Conservation (phyloP, 192 early-diverging fungal genomes). For the Backusella westeae region DNA sequence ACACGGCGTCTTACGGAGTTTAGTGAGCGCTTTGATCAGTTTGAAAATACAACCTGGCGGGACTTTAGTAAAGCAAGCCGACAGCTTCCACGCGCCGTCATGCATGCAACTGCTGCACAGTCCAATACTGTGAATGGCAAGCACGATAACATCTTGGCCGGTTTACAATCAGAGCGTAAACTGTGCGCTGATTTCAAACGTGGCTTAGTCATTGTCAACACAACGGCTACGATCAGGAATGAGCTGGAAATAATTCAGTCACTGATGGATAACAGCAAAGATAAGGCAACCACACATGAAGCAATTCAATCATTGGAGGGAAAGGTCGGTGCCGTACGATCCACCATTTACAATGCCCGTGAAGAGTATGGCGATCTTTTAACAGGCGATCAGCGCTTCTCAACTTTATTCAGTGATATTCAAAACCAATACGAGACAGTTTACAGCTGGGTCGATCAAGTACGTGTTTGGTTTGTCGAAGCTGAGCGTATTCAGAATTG, state of each 20-base stretch:
- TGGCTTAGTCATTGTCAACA: not conserved
- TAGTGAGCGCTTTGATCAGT: not conserved
- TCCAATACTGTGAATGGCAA: not conserved
- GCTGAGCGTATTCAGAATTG: constrained; percentile 43
- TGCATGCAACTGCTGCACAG: constrained; percentile 1
- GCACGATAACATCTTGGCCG: not conserved
- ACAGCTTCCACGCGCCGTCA: constrained; percentile 10
- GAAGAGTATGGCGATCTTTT: constrained; percentile 26
- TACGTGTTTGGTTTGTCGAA: constrained; percentile 44
- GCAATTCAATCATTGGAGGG: constrained; percentile 31
- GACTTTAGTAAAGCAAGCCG: constrained; percentile 1
- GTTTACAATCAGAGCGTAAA: not conserved
- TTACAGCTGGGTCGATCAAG: constrained; percentile 30
- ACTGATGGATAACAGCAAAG: constrained; percentile 28
- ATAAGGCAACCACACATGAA: constrained; percentile 28
- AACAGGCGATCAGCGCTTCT: not conserved
- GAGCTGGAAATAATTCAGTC: constrained; percentile 24
- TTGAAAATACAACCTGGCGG: constrained; percentile 13
- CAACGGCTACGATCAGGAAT: not conserved
- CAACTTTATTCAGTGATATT: not conserved
- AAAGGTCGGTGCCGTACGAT: constrained; percentile 21
- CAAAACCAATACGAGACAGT: constrained; percentile 26
- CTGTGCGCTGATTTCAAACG: not conserved
- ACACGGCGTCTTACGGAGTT: not conserved
- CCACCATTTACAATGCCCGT: constrained; percentile 13